These are phyloP conservation scores for Epichloe sylvatica DNA, from an alignment of 2,329 filamentous ascomycete species.

Conservation along the genomic window DNA sequence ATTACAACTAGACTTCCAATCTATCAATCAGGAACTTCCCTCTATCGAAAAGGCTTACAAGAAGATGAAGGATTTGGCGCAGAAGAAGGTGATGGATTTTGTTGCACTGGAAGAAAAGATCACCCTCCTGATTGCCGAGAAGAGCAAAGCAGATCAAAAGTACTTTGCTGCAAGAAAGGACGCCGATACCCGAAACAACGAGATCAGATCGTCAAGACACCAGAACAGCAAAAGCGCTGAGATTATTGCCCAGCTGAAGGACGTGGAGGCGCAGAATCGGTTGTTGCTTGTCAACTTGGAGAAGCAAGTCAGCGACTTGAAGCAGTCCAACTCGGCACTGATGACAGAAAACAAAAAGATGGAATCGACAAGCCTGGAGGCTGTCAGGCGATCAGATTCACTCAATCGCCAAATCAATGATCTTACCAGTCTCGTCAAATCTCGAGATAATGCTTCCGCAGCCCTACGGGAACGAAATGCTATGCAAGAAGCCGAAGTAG, in stretches of 20 bases:
- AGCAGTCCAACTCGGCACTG: constrained; percentile 60
- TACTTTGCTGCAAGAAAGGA: constrained; percentile 94
- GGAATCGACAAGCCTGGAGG: constrained; percentile 59
- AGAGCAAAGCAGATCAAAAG: constrained; percentile 93
- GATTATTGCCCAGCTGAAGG: constrained; percentile 86
- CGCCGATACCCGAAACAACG: constrained; percentile 70
- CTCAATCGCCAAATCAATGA: constrained; percentile 64
- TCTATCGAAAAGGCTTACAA: constrained; percentile 86
- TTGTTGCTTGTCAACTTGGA: constrained; percentile 71
- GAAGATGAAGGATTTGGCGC: constrained; percentile 70
- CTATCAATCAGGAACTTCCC: constrained; percentile 76
- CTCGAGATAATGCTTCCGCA: constrained; percentile 53
- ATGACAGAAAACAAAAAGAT: constrained; percentile 60
- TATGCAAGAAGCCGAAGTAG: constrained; percentile 58
- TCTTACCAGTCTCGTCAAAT: constrained; percentile 57
- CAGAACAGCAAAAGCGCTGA: constrained; percentile 87
- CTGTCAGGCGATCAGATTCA: constrained; percentile 53
- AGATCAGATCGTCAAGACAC: constrained; percentile 63
- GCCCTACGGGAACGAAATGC: constrained; percentile 42
- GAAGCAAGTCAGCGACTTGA: constrained; percentile 76
- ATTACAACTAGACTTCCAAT: constrained; percentile 64
- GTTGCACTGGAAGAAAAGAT: constrained; percentile 64
- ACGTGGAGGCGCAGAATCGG: constrained; percentile 66
- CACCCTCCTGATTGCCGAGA: constrained; percentile 63
- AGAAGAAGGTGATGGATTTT: constrained; percentile 75